These are phyloP conservation scores for Hortaea werneckii DNA, from an alignment of 2,329 filamentous ascomycete genomes.

Conservation along the genomic window DNA sequence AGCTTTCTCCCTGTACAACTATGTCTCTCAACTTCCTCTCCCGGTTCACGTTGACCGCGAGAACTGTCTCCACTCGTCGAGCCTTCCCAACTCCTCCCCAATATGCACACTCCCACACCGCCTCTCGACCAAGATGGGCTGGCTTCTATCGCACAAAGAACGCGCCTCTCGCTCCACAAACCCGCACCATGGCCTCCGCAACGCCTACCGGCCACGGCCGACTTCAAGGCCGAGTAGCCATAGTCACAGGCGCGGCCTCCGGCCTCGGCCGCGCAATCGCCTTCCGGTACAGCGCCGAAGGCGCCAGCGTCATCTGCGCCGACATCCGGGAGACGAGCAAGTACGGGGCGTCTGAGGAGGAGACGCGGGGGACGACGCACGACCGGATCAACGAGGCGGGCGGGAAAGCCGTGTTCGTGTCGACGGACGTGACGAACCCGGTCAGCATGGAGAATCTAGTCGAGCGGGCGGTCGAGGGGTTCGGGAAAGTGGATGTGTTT, in stretches of 20 bases:
- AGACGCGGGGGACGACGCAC: conserved; percentile 19
- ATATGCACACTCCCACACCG: no score
- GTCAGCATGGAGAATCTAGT: conserved; percentile 16
- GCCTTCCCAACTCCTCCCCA: no score
- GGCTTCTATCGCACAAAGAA: no score
- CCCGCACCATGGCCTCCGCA: not conserved
- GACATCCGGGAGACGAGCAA: conserved; percentile 16
- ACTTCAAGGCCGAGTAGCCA: conserved; percentile 6
- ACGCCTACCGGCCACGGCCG: not conserved
- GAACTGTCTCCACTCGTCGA: no score
- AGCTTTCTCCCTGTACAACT: no score
- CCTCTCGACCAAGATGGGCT: no score
- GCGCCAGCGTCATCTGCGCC: conserved; percentile 19
- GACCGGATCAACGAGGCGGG: conserved; percentile 22
- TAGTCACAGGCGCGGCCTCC: conserved; percentile 20
- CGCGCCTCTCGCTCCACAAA: no score
- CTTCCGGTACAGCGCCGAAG: conserved; percentile 16
- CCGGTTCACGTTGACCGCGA: no score
- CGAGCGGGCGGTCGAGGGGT: conserved; percentile 9
- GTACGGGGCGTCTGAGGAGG: conserved; percentile 9
- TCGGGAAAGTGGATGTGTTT: conserved; percentile 18
- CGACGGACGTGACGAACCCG: conserved; percentile 23
- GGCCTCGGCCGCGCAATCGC: conserved; percentile 20
- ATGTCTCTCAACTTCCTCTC: no score
- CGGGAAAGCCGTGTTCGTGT: conserved; percentile 27